Evolutionary conservation across 306 rosid genomes (phyloP).

Genomic region (Luffa acutangula): DNA sequence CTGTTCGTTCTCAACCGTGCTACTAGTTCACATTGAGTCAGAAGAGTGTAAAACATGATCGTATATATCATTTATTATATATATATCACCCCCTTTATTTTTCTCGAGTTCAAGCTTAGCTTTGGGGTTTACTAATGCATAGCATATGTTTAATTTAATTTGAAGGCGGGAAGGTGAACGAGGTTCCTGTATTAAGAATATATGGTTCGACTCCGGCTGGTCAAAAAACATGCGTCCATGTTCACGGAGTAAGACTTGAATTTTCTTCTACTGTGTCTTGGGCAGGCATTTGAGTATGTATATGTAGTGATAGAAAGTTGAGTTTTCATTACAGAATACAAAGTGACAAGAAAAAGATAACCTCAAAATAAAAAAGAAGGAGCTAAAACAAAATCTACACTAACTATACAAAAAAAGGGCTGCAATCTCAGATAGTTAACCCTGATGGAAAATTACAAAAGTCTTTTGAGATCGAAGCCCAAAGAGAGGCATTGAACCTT

Average conservation of each 20-base stretch:
- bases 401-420: background rate
- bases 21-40: background rate
- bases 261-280: background rate
- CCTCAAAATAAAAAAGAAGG: background rate
- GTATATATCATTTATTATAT: background rate
- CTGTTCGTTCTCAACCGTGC: background rate
- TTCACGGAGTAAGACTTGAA: conserved; percentile 57
- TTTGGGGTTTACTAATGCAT: background rate
- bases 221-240: conserved; percentile 89
- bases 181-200: conserved; percentile 72
- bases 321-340: background rate
- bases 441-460: background rate
- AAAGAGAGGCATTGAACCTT: background rate
- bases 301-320: background rate
- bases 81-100: background rate
- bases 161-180: conserved; percentile 72
- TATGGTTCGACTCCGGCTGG: conserved; percentile 91
- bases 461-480: background rate
- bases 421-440: background rate
- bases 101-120: background rate
- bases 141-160: background rate
- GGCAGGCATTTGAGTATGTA: background rate
- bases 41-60: background rate
- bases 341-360: too few species aligned
- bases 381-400: background rate